These are phyloP conservation scores for Glarea lozoyensis DNA, from an alignment of 495 filamentous ascomycete species.

Conservation along the genomic window DNA sequence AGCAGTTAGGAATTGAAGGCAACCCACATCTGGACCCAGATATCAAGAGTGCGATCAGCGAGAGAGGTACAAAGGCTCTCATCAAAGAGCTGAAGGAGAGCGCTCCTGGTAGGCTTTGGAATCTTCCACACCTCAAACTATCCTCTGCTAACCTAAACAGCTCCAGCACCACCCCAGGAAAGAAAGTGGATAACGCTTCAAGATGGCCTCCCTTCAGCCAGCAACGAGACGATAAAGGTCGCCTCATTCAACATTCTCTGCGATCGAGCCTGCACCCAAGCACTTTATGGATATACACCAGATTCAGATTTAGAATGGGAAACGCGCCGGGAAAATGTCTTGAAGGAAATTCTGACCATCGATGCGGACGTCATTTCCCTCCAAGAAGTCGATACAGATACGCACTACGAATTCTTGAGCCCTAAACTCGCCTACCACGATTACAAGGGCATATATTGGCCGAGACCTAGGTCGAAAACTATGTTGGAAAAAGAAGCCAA, in stretches of 20 bases:
- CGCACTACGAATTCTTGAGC: conserved; percentile 81
- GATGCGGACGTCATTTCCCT: conserved; percentile 84
- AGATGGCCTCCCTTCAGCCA: conserved; percentile 36
- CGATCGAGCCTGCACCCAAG: conserved; percentile 76
- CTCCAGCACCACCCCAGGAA: conserved; percentile 55
- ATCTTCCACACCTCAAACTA: neutral
- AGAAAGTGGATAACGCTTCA: conserved; percentile 37
- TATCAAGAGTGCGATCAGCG: conserved; percentile 67
- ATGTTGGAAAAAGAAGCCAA: conserved; percentile 85
- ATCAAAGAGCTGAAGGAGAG: conserved; percentile 74
- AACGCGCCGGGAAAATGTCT: conserved; percentile 69
- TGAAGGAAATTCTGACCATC: conserved; percentile 69
- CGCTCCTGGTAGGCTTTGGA: conserved; percentile 73
- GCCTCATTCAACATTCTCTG: conserved; percentile 93
- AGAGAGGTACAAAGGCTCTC: conserved; percentile 76
- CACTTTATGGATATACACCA: conserved; percentile 83
- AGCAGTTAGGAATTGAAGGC: conserved; percentile 85
- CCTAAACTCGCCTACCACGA: conserved; percentile 71
- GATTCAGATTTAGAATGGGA: conserved; percentile 73
- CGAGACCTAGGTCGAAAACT: conserved; percentile 76
- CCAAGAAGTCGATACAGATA: conserved; percentile 86
- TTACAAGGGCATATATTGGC: conserved; percentile 90
- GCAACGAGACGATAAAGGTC: conserved; percentile 55
- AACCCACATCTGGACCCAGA: conserved; percentile 73
- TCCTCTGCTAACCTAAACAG: conserved; percentile 30